A percentile compares a stretch with the other conserved stretches of the same genome.
Conservation (phyloP, 768 basidiomycete species). For the Trametes cubensis region DNA sequence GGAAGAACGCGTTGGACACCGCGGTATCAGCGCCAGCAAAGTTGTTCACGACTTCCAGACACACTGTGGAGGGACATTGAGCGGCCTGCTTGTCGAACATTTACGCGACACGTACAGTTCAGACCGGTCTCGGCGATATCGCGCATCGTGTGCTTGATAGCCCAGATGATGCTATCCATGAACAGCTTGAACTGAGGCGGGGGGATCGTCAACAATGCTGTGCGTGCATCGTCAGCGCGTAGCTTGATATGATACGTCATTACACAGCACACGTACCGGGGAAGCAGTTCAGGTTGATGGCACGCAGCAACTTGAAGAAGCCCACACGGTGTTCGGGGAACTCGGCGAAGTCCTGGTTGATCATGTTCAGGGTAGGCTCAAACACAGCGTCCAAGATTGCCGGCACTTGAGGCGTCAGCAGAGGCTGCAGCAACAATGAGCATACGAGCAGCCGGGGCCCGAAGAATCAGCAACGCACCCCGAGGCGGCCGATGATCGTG, state of each 20-base stretch:
- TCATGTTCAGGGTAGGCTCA: slow-evolving; percentile 96
- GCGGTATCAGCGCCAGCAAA: slow-evolving; percentile 79
- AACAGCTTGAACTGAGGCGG: slow-evolving; percentile 94
- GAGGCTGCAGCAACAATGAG: slow-evolving; percentile 48
- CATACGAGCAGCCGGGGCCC: slow-evolving; percentile 11
- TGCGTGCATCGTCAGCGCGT: slow-evolving; percentile 1
- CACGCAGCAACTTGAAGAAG: slow-evolving; percentile 93
- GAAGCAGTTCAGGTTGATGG: slow-evolving; percentile 94
- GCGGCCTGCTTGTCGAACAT: not conserved
- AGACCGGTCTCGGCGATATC: slow-evolving; percentile 94
- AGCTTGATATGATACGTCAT: too few species aligned
- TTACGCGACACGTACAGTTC: slow-evolving; percentile 53
- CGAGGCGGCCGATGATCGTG: slow-evolving; percentile 85
- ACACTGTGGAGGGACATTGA: slow-evolving; percentile 53
- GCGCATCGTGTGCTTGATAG: slow-evolving; percentile 99
- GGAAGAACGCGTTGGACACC: slow-evolving; percentile 92
- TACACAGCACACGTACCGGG: slow-evolving; percentile 62
- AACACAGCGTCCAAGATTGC: slow-evolving; percentile 97
- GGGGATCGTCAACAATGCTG: slow-evolving; percentile 85
- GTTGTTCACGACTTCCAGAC: slow-evolving; percentile 93
- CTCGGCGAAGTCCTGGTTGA: slow-evolving; percentile 99
- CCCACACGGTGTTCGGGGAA: slow-evolving; percentile 97
- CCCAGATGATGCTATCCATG: slow-evolving; percentile 99
- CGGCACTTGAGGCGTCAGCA: slow-evolving; percentile 91
- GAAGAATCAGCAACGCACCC: slow-evolving; percentile 55